Evolutionary conservation across 73 alveolate genomes (phyloP), one percentile per base, ranked within the genome.

Genomic region (Loxodes magnus): DNA sequence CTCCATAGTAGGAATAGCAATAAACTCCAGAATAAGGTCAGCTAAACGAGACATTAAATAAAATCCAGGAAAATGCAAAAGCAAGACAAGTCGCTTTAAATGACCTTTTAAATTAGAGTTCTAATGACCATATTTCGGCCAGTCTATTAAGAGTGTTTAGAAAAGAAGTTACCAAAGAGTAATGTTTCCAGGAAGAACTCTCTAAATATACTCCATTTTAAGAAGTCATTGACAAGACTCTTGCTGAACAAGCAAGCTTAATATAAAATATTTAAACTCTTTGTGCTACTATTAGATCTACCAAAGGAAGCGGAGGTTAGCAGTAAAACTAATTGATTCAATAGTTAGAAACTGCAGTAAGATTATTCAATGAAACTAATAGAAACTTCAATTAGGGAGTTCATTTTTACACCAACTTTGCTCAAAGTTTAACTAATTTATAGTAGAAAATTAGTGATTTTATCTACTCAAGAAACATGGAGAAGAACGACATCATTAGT

Each of bases 381-480:
- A 19, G 50, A 12, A 46, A 12, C 17, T 0, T 46, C 10, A 17
- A 37, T n/a, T 41, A 46, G 27, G 59, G 59, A 1, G 43, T 25
- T 19, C 59, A 46, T 17, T 46, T 46, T 46, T 46, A 46, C 27
- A 24, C 59, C 23, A 46, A 46, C 17, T 24, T 46, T 22, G 22
- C 59, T 0, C 16, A 12, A 10, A 37, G 27, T 46, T 25, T 46
- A 19, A 46, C 43, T 19, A 41, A 25, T 46, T 19, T 46, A 22
- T 41, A 46, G 39, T 41, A 46, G 59, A 46, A 24, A 46, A 23
- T 46, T 22, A 9, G 43, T 0, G 59, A 46, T 46, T 46, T 46
- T 19, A 22, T 46, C 1, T 46, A 46, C 17, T 46, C 59, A n/a
- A 46, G 59, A 24, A 46, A 46, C 17, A 0, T 46, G 1, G 59